phyloP scores from a whole-genome alignment of 2,329 filamentous ascomycete species.

The Trichoderma oligosporum region DNA sequence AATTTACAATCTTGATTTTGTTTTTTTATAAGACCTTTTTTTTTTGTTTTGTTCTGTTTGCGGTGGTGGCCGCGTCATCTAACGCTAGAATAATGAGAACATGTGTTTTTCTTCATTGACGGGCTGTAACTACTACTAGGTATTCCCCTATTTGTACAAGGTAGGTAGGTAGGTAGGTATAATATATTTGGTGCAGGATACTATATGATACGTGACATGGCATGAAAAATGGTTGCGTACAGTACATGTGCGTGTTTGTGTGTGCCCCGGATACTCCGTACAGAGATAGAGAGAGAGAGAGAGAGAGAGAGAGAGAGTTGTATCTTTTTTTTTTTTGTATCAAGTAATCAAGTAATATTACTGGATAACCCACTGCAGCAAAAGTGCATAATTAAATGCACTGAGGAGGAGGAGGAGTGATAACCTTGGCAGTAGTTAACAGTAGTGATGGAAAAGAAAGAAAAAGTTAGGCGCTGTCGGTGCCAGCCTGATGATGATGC shows the following conservation, averaged over 20 bases:
- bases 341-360: neutral
- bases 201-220: neutral
- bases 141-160: constrained; percentile 3
- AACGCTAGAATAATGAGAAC: neutral
- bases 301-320: neutral
- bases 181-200: too few relatives aligned
- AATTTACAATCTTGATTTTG: neutral
- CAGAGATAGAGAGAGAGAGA: too few relatives aligned
- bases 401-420: neutral
- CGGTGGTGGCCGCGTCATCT: constrained; percentile 3
- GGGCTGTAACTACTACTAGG: too few relatives aligned
- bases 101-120: too few relatives aligned
- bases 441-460: neutral
- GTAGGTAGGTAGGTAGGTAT: neutral
- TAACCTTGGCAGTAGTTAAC: neutral
- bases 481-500: neutral
- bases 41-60: too few relatives aligned
- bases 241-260: neutral
- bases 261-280: neutral
- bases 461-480: neutral
- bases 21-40: neutral
- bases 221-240: neutral
- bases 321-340: too few relatives aligned
- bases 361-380: neutral
- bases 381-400: neutral